Conservation (phyloP, 2,329 filamentous ascomycete species). For the Curvularia sp. region DNA sequence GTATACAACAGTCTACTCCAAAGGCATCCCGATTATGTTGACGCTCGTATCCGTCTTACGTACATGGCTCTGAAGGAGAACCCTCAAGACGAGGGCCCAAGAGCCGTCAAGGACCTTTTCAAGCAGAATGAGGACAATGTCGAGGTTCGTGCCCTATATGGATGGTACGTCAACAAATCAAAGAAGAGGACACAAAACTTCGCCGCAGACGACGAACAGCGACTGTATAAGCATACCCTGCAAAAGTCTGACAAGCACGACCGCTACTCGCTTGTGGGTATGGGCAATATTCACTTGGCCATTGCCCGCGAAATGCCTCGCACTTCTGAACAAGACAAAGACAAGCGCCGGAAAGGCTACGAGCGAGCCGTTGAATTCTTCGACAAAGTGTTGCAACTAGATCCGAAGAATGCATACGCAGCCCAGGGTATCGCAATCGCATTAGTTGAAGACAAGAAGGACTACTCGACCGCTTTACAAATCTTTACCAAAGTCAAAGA, state of each 20-base stretch:
- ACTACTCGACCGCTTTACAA: constrained; percentile 79
- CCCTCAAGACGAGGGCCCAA: constrained; percentile 84
- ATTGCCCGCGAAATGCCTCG: constrained; percentile 94
- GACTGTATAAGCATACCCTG: constrained; percentile 95
- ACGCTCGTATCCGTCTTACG: constrained; percentile 85
- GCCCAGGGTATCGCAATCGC: constrained; percentile 96
- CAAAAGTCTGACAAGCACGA: constrained; percentile 93
- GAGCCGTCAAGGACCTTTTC: constrained; percentile 84
- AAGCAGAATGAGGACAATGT: constrained; percentile 83
- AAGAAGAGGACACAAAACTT: constrained; percentile 84
- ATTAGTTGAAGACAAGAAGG: constrained; percentile 91
- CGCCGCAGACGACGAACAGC: constrained; percentile 87
- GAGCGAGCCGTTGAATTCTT: constrained; percentile 96
- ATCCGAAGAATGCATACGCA: constrained; percentile 93
- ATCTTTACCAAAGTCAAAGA: constrained; percentile 92
- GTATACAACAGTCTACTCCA: constrained; percentile 87
- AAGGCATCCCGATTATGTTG: constrained; percentile 89
- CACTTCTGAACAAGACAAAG: constrained; percentile 86
- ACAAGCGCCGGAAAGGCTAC: constrained; percentile 87
- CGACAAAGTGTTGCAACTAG: constrained; percentile 94
- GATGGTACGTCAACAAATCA: constrained; percentile 91
- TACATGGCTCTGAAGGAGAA: constrained; percentile 86
- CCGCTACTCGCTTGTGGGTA: constrained; percentile 92
- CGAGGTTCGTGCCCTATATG: constrained; percentile 90
- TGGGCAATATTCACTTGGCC: constrained; percentile 93